These are phyloP conservation scores for slime mould (Dictyostelium discoideum) DNA, from an alignment of 78 protist species.

Conservation along the genomic window DNA sequence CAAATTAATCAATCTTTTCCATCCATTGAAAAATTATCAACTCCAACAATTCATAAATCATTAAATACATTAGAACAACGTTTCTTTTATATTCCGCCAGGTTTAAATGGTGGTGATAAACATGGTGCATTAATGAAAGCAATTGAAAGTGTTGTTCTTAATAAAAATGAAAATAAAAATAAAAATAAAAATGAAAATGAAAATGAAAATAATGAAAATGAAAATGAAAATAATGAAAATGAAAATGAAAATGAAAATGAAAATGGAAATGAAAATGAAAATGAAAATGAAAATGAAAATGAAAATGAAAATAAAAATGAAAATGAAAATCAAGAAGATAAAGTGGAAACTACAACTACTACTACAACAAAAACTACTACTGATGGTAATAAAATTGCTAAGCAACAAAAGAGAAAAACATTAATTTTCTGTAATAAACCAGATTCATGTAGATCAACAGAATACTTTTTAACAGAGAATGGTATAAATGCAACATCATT, in stretches of 20 bases:
- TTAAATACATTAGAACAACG: constrained; percentile 34
- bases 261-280: too few species aligned
- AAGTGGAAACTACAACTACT: too few species aligned
- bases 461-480: constrained; percentile 62
- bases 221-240: background rate
- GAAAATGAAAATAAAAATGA: background rate
- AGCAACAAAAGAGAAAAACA: background rate
- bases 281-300: background rate
- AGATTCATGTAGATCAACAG: constrained; percentile 75
- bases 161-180: background rate
- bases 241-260: background rate
- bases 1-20: constrained; percentile 39
- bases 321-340: too few species aligned
- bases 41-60: constrained; percentile 49
- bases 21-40: constrained; percentile 9
- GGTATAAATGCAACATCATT: constrained; percentile 34
- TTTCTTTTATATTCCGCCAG: background rate
- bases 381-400: too few species aligned
- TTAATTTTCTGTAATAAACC: constrained; percentile 77
- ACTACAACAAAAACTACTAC: too few species aligned
- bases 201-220: background rate
- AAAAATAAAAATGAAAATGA: background rate
- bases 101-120: constrained; percentile 21
- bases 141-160: background rate
- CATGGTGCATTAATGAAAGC: constrained; percentile 33